phyloP scores from a whole-genome alignment of 371 early-diverging fungal species.

The Capillidium rhysosporum region DNA sequence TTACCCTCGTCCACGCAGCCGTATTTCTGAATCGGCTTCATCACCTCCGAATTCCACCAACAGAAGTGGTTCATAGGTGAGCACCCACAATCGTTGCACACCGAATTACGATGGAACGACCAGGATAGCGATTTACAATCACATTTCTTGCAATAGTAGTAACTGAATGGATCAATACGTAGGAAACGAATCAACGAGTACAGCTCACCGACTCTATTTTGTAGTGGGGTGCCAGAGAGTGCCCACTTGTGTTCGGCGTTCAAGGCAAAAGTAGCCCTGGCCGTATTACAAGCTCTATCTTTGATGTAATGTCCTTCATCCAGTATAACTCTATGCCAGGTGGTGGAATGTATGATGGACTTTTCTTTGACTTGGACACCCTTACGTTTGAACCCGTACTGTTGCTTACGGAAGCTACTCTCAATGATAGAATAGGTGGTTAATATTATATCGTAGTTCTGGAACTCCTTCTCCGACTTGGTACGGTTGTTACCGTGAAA shows the following conservation, averaged over 20 bases:
- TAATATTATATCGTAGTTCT: conserved; percentile 54
- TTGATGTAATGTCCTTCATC: conserved; percentile 90
- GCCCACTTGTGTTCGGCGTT: conserved; percentile 60
- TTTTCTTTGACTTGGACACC: conserved; percentile 34
- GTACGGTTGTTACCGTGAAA: conserved; percentile 48
- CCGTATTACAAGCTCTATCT: conserved; percentile 77
- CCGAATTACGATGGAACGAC: conserved; percentile 33
- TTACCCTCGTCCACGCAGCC: conserved; percentile 47
- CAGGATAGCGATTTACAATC: conserved; percentile 61
- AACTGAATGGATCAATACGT: conserved; percentile 21
- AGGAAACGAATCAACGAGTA: conserved; percentile 87
- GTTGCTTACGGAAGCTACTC: conserved; percentile 45
- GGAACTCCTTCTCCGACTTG: conserved; percentile 22
- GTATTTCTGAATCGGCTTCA: conserved; percentile 76
- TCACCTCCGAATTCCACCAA: conserved; percentile 92
- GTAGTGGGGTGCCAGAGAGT: conserved; percentile 92
- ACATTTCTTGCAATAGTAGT: conserved; percentile 80
- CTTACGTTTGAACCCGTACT: conserved; percentile 33
- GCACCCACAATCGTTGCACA: conserved; percentile 61
- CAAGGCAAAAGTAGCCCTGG: conserved; percentile 70
- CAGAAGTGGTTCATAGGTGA: conserved; percentile 64
- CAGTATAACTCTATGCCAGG: conserved; percentile 74
- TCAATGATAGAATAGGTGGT: conserved; percentile 72
- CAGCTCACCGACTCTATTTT: conserved; percentile 93
- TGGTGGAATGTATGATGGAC: conserved; percentile 46